These are phyloP conservation scores for Rhizodiscina lignyota DNA, from an alignment of 495 filamentous ascomycete genomes.

Conservation along the genomic window DNA sequence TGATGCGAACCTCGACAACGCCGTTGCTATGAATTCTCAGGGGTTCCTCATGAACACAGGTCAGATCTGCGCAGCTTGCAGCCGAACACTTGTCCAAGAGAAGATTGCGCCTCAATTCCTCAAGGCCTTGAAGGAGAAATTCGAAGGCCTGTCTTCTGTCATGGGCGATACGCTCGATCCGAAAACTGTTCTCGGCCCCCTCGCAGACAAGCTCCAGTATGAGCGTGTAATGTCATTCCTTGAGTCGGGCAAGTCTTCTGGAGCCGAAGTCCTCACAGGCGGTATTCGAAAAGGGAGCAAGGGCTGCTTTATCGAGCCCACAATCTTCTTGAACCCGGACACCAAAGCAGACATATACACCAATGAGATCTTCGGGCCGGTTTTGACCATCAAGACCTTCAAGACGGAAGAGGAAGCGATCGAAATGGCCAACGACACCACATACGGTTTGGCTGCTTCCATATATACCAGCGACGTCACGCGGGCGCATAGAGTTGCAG, in stretches of 20 bases:
- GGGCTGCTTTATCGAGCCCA: too few species aligned
- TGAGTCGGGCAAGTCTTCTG: background rate
- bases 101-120: background rate
- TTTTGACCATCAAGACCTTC: conserved; percentile 5
- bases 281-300: background rate
- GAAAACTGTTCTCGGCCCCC: background rate
- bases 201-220: background rate
- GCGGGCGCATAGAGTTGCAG: conserved; percentile 2
- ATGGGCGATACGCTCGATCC: background rate
- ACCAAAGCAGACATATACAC: too few species aligned
- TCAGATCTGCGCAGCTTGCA: background rate
- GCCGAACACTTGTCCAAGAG: background rate
- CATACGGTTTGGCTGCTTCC: conserved; percentile 8
- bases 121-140: background rate
- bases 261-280: background rate
- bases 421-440: conserved; percentile 5
- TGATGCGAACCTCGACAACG: background rate
- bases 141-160: background rate
- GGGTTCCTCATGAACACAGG: background rate
- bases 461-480: conserved; percentile 6
- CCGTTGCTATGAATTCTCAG: background rate
- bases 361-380: conserved; percentile 7
- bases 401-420: conserved; percentile 6
- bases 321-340: too few species aligned
- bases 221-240: background rate